phyloP scores from a whole-genome alignment of 306 rosid genomes.

The Pyrus communis region DNA sequence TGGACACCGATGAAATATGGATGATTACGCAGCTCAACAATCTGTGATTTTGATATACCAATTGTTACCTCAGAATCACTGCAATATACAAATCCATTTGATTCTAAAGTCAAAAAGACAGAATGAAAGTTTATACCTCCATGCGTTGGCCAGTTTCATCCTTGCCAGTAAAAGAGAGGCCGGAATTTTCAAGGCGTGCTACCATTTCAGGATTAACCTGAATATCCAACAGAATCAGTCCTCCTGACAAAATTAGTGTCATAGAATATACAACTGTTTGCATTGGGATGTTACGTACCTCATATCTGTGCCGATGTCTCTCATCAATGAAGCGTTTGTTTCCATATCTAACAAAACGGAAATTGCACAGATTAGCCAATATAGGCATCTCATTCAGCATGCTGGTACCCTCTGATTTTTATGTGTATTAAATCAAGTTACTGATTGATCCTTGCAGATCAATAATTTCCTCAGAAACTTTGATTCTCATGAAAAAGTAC shows the following conservation, averaged over 20 bases:
- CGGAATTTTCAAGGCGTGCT: slow-evolving; percentile 33
- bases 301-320: slow-evolving; percentile 51
- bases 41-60: slow-evolving; percentile 31
- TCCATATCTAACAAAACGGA: slow-evolving; percentile 30
- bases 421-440: background rate
- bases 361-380: slow-evolving; percentile 10
- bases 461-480: background rate
- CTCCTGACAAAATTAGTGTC: background rate
- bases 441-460: background rate
- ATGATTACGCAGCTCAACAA: slow-evolving; percentile 77
- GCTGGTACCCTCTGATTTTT: background rate
- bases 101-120: background rate
- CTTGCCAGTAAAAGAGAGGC: slow-evolving; percentile 36
- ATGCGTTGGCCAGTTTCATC: slow-evolving; percentile 40
- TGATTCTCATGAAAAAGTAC: background rate
- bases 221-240: background rate
- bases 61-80: slow-evolving; percentile 2
- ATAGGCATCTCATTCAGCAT: background rate
- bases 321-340: slow-evolving; percentile 32
- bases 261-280: background rate
- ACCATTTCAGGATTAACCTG: slow-evolving; percentile 52
- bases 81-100: background rate
- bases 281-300: slow-evolving; percentile 20
- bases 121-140: slow-evolving; percentile 31
- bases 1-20: slow-evolving; percentile 87